Evolutionary conservation across 306 rosid genomes (phyloP), one percentile per base, ranked within the genome.

Genomic region (Elaeagnus macrophylla): DNA sequence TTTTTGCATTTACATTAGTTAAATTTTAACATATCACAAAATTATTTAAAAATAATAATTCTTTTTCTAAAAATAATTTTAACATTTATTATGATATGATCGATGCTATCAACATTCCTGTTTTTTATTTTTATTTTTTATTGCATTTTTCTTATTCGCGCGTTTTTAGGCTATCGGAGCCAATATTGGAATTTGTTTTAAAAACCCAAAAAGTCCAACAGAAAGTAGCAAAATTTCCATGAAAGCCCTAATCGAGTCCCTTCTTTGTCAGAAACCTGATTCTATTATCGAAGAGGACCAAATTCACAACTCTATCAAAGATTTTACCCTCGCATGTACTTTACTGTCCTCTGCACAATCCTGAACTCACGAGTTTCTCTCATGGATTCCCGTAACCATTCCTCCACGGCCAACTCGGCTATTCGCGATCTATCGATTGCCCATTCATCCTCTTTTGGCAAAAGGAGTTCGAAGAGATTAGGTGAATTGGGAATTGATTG

Each of bases 291-390:
- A 39, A 48, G 82, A 54, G 25, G 55, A 56, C 37, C 58, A 59
- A 54, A 20, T 50, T 25, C 69, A 48, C 49, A 12, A 72, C 57
- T 61, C 84, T 54, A 54, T 91, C 68, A 79, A 53, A 51, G 85
- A 84, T 57, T 84, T 91, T 46, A 12, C 82, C 51, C 66, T 91
- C 39, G 96, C 89, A 0, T 86, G 89, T 38, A 83, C 96, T 42
- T 65, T 86, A 12, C 57, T 84, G n/a, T 80, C 84, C 37, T 77
- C 93, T 48, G 74, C 95, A 20, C 61, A 56, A 12, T 74, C 69
- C 70, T 62, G 84, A 38, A 41, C 71, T 18, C 59, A 61, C 48
- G 83, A 69, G 54, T 72, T 91, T 45, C 69, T 86, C 65, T 76
- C 89, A 14, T 91, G 97, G 94, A 74, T 91, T 14, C 86, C 95